Percentiles rank a stretch among this genome's conserved stretches.
phyloP scores from a whole-genome alignment of 176 grass and related monocot species.

The Stipa capillata region DNA sequence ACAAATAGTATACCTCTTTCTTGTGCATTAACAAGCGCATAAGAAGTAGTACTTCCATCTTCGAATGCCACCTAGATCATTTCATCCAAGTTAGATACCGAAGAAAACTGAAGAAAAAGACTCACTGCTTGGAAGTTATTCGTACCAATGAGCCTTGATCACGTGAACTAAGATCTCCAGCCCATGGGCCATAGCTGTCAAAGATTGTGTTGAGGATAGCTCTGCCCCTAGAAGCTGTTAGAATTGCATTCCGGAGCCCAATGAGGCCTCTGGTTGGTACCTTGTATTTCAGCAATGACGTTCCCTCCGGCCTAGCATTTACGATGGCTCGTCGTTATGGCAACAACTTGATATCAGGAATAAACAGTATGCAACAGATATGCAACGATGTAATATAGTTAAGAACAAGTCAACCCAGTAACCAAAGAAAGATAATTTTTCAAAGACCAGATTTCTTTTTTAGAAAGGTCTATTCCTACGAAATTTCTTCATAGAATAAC shows the following conservation, averaged over 20 bases:
- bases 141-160: constrained; percentile 92
- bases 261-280: constrained; percentile 94
- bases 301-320: constrained; percentile 61
- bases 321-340: neutral
- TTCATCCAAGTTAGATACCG: constrained; percentile 13
- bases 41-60: constrained; percentile 84
- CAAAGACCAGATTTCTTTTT: too few species aligned
- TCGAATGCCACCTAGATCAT: constrained; percentile 83
- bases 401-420: neutral
- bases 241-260: constrained; percentile 83
- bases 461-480: neutral
- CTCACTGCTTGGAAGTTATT: constrained; percentile 16
- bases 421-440: too few species aligned
- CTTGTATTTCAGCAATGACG: constrained; percentile 86
- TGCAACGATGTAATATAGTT: neutral
- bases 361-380: neutral
- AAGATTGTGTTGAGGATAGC: constrained; percentile 85
- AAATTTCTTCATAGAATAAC: neutral
- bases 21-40: constrained; percentile 86
- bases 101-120: neutral
- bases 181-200: constrained; percentile 88
- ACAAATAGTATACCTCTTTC: constrained; percentile 93
- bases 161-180: constrained; percentile 65
- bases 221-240: constrained; percentile 89
- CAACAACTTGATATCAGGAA: constrained; percentile 12